Evolutionary conservation across 129 eudicot genomes (phyloP).

Genomic region (Escallonia rubra): DNA sequence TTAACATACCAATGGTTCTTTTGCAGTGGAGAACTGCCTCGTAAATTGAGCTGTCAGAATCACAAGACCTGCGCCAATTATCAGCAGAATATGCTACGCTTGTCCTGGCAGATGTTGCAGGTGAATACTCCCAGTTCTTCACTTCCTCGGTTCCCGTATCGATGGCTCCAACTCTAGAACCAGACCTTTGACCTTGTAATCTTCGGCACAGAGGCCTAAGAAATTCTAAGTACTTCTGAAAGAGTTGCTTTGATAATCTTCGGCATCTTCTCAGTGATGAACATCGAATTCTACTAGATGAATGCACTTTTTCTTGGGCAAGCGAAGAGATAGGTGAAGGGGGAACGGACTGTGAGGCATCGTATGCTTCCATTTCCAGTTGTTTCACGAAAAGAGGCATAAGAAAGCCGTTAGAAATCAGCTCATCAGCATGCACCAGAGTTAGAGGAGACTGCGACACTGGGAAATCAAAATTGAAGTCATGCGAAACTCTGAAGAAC

Average conservation of each 20-base stretch:
- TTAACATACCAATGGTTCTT: conserved; percentile 55
- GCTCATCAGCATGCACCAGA: conserved; percentile 61
- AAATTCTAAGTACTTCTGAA: conserved; percentile 48
- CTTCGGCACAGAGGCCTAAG: conserved; percentile 40
- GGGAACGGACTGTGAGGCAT: conserved; percentile 12
- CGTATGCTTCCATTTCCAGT: conserved; percentile 12
- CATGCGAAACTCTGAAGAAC: conserved; percentile 44
- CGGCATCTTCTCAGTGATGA: conserved; percentile 49
- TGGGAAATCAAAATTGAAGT: conserved; percentile 52
- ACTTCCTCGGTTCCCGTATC: conserved; percentile 21
- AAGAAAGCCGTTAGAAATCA: conserved; percentile 53
- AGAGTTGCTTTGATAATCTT: conserved; percentile 39
- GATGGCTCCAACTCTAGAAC: conserved; percentile 21
- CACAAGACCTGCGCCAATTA: conserved; percentile 67
- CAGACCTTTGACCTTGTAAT: conserved; percentile 33
- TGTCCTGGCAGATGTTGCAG: conserved; percentile 39
- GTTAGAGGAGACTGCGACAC: conserved; percentile 28
- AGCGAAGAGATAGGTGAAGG: conserved; percentile 13
- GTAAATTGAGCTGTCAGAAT: conserved; percentile 81
- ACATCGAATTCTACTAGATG: conserved; percentile 36
- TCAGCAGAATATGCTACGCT: conserved; percentile 49
- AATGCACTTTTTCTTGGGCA: conserved; percentile 15
- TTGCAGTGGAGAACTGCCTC: conserved; percentile 97
- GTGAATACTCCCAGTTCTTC: conserved; percentile 28
- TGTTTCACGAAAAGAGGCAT: conserved; percentile 33